Conservation (phyloP, 1,284 basidiomycete species). For the Ceratorhiza oryzae-sativae region DNA sequence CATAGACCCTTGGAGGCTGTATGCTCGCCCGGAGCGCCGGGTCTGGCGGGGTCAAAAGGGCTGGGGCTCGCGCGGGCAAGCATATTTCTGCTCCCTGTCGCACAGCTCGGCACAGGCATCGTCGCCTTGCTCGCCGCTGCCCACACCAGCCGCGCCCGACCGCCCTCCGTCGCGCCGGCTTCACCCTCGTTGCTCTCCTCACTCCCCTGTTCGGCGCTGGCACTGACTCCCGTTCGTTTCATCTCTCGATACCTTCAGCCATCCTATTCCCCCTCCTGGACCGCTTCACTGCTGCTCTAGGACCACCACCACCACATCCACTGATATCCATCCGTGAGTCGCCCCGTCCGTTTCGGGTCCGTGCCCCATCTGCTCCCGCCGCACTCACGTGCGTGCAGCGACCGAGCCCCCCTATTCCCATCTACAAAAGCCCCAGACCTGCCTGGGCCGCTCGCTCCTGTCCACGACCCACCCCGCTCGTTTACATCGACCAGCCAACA, state of each 20-base stretch:
- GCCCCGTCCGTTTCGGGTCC: no score
- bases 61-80: neutral
- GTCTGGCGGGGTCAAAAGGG: slow-evolving; percentile 4
- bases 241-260: slow-evolving; percentile 18
- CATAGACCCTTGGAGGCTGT: slow-evolving; percentile 33
- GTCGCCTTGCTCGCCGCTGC: slow-evolving; percentile 5
- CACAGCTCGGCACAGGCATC: slow-evolving; percentile 27
- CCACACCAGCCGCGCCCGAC: slow-evolving; percentile 7
- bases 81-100: slow-evolving; percentile 30
- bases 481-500: slow-evolving; percentile 28
- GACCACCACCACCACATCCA: slow-evolving; percentile 14
- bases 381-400: slow-evolving; percentile 8
- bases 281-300: slow-evolving; percentile 38
- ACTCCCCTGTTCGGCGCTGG: slow-evolving; percentile 34
- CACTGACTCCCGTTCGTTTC: slow-evolving; percentile 31
- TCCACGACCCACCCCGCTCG: slow-evolving; percentile 23
- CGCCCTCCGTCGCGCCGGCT: neutral
- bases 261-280: slow-evolving; percentile 21
- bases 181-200: slow-evolving; percentile 31
- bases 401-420: slow-evolving; percentile 3
- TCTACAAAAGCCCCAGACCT: neutral
- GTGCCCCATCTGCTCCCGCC: neutral
- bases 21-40: slow-evolving; percentile 2
- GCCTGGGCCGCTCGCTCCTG: neutral
- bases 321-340: slow-evolving; percentile 26